These are phyloP conservation scores for Aureobasidium sp. DNA, from an alignment of 2,329 filamentous ascomycete species.

Conservation along the genomic window DNA sequence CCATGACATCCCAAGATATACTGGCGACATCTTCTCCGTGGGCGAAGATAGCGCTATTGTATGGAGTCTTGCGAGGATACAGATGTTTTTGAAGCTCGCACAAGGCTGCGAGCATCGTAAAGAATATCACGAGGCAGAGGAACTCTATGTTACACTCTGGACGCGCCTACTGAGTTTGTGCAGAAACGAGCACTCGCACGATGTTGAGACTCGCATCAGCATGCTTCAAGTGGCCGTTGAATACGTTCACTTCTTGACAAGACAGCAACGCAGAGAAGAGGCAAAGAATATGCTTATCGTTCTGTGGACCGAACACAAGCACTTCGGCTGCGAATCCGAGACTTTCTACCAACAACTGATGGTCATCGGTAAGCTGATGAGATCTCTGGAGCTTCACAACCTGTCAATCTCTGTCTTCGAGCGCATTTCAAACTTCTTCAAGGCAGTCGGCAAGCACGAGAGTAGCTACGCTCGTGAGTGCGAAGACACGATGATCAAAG, in stretches of 20 bases:
- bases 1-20: neutral
- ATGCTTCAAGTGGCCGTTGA: conserved; percentile 25
- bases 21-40: neutral
- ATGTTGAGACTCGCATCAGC: conserved; percentile 2
- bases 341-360: conserved; percentile 7
- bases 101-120: conserved; percentile 4
- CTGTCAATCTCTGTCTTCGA: conserved; percentile 24
- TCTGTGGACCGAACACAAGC: conserved; percentile 44
- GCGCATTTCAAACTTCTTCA: conserved; percentile 37
- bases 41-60: neutral
- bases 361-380: conserved; percentile 4
- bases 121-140: conserved; percentile 2
- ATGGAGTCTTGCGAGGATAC: neutral
- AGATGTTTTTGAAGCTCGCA: conserved; percentile 7
- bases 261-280: conserved; percentile 36
- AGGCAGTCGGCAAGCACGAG: conserved; percentile 32
- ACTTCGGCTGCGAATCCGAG: conserved; percentile 25
- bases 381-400: neutral
- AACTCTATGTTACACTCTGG: conserved; percentile 10
- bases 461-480: neutral
- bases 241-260: conserved; percentile 39
- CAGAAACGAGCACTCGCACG: neutral
- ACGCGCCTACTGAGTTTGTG: neutral
- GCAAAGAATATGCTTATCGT: conserved; percentile 38
- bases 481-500: conserved; percentile 37